Base-by-base conservation (phyloP, 768 basidiomycete species). In the Leccinum imitatum region DNA sequence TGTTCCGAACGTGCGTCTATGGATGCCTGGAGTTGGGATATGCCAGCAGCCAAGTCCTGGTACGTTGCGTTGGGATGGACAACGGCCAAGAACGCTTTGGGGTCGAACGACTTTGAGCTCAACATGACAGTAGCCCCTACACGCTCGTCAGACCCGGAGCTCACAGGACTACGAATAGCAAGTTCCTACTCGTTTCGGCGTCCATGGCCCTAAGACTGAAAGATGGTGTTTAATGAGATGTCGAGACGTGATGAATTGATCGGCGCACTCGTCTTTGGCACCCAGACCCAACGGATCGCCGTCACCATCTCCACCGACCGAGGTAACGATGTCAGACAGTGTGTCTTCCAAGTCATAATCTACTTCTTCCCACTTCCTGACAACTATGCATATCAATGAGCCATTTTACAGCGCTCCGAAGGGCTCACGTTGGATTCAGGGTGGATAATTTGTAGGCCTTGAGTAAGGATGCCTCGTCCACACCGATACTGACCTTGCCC, bases 21-120 rank as follows among this genome's bases (percentile, higher is more conserved):
- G 13, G 92, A 89, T 8, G 84, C 76, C 63, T 85, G 84, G 7
- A 98, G 80, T 61, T 87, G 84, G 0, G 82, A 71, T 27, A 93
- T 89, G 3, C 95, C 96, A 13, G 81, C 76, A 2, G 87, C 85
- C 17, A 99, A 82, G 70, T 97, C 95, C 74, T 94, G 89, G 70
- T 94, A 97, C 1, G 93, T 93, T 3, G 96, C 96, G 66, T 96
- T 90, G 4, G 97, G 97, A 69, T 99, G 95, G 6, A 95, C 87
- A 11, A 84, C 84, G 8, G 93, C 92, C 14, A 99, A 80, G 74
- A 97, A 99, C 1, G 85, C 84, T 72, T 96, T 98, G 7, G 97
- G 94, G 70, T 98, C 93, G 77, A 99, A 99, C 2, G 92, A 86
- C 71, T 98, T 99, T 35, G 94, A 96, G 4, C 87, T 87, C 15